phyloP scores from a whole-genome alignment of 495 filamentous ascomycete species.

The Tirmania nivea region DNA sequence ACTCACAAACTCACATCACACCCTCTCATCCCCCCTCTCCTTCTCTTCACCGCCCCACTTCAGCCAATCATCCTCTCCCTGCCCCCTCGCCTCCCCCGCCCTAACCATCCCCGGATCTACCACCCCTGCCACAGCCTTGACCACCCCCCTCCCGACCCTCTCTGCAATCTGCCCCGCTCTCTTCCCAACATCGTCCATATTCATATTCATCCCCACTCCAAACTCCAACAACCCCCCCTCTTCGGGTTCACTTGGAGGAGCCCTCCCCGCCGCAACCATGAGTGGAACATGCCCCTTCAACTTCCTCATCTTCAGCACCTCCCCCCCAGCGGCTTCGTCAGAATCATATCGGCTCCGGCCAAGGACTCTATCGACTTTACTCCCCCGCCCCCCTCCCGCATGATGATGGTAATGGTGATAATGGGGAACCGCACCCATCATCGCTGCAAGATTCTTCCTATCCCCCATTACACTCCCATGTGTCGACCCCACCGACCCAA shows the following conservation, averaged over 20 bases:
- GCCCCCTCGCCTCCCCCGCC: constrained; percentile 7
- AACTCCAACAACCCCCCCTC: not conserved
- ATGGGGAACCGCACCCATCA: not conserved
- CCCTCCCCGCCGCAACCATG: not conserved
- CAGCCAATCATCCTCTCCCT: constrained; percentile 10
- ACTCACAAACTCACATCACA: not conserved
- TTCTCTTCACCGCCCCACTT: constrained; percentile 12
- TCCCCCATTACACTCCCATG: not conserved
- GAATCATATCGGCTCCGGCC: not conserved
- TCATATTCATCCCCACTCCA: not conserved
- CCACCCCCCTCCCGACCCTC: constrained; percentile 23
- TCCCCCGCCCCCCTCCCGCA: not conserved
- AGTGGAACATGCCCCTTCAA: not conserved
- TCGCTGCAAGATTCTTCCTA: not conserved
- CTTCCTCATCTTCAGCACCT: not conserved
- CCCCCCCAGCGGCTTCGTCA: not conserved
- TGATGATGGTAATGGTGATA: not conserved
- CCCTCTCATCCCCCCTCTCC: not conserved
- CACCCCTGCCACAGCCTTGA: constrained; percentile 23
- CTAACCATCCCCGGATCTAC: constrained; percentile 18
- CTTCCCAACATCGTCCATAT: not conserved
- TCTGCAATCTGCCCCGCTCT: not conserved
- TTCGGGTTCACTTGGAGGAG: no score
- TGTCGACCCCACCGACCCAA: not conserved
- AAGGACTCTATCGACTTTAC: not conserved